Percentiles rank a stretch among this genome's conserved stretches.
phyloP scores from a whole-genome alignment of 208 protist species.

The Polymyxa betae region DNA sequence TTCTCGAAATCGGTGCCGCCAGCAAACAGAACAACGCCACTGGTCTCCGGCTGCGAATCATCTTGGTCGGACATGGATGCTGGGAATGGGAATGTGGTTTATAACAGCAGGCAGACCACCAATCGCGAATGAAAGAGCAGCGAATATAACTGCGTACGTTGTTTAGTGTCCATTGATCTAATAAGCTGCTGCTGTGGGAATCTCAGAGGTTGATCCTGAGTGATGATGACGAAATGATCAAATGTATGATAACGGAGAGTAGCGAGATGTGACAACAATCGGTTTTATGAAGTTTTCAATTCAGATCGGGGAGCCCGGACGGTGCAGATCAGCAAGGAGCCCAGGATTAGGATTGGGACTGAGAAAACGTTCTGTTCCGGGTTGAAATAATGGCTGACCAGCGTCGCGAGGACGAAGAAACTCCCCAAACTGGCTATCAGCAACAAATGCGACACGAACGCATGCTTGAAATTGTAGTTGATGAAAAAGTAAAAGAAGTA shows the following conservation, averaged over 20 bases:
- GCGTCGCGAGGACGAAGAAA: background rate
- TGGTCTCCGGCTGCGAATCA: no score
- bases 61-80: no score
- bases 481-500: constrained; percentile 49
- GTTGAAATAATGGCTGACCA: background rate
- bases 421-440: background rate
- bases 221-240: no score
- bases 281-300: background rate
- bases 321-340: background rate
- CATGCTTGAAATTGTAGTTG: background rate
- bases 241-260: no score
- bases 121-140: no score
- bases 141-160: no score
- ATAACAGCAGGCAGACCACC: no score
- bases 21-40: constrained; percentile 39
- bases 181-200: no score
- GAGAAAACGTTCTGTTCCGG: background rate
- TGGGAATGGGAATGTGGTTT: no score
- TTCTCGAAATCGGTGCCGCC: constrained; percentile 30
- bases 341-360: background rate
- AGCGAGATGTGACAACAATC: no score
- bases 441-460: background rate
- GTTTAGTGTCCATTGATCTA: no score
- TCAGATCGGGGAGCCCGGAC: background rate
- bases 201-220: no score